Conservation (phyloP, 2,329 filamentous ascomycete species). For the Akanthomyces dipterigenus region DNA sequence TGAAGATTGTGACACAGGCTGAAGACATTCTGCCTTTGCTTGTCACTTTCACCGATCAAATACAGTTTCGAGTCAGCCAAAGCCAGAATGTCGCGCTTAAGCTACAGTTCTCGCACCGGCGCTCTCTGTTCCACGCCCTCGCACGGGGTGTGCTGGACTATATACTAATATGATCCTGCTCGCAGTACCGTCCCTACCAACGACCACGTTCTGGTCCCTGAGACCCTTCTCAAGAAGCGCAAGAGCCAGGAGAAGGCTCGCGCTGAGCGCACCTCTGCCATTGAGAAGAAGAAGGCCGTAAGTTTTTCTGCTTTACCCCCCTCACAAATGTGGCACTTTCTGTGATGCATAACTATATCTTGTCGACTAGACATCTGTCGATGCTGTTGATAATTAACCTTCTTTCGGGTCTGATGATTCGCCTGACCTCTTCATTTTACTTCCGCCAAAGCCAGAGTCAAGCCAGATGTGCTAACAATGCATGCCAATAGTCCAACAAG, state of each 20-base stretch:
- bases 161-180: conserved; percentile 66
- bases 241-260: conserved; percentile 99
- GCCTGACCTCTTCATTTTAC: conserved; percentile 23
- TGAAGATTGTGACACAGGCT: conserved; percentile 41
- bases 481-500: conserved; percentile 73
- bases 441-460: neutral
- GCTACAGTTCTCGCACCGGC: conserved; percentile 92
- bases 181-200: conserved; percentile 82
- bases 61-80: conserved; percentile 74
- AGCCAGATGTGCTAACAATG: conserved; percentile 29
- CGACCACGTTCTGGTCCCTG: conserved; percentile 93
- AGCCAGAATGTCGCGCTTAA: conserved; percentile 85
- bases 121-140: conserved; percentile 56
- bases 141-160: conserved; percentile 54
- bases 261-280: conserved; percentile 73
- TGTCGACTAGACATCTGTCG: conserved; percentile 90
- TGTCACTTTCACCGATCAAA: conserved; percentile 68
- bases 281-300: conserved; percentile 87
- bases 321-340: conserved; percentile 26
- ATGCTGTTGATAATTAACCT: conserved; percentile 98
- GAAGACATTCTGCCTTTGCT: neutral
- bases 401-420: conserved; percentile 94
- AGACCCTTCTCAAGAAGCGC: conserved; percentile 99
- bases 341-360: conserved; percentile 77
- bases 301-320: conserved; percentile 30